These are phyloP conservation scores for Acanthamoeba quina DNA, from an alignment of 208 protist genomes.

Conservation along the genomic window DNA sequence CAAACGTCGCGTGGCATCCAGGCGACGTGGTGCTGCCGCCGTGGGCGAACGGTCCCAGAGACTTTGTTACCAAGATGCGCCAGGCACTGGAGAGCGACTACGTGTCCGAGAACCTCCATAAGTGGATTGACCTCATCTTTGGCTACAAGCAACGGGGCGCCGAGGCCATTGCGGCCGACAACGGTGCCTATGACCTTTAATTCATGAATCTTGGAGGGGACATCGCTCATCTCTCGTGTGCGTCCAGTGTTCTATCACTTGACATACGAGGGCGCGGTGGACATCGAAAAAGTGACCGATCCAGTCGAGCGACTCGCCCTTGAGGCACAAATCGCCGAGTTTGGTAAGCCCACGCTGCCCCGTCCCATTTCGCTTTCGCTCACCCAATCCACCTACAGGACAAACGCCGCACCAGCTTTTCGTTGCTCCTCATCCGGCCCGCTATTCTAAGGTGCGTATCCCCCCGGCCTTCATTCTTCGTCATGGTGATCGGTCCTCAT, in stretches of 20 bases:
- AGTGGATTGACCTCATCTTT: conserved; percentile 99
- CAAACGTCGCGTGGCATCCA: neutral
- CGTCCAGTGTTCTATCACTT: conserved; percentile 95
- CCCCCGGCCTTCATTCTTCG: neutral
- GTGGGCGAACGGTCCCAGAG: conserved; percentile 93
- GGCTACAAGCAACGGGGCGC: conserved; percentile 94
- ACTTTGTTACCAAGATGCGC: conserved; percentile 95
- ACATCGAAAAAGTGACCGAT: conserved; percentile 91
- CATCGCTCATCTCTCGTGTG: neutral
- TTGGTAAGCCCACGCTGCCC: conserved; percentile 97
- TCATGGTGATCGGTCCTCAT: neutral
- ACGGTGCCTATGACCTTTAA: conserved; percentile 81
- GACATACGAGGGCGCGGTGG: conserved; percentile 97
- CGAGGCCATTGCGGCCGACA: conserved; percentile 92
- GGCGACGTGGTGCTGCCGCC: conserved; percentile 95
- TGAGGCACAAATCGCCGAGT: conserved; percentile 97
- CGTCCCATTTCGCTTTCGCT: conserved; percentile 96
- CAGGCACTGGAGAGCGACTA: conserved; percentile 95
- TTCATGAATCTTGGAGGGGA: neutral
- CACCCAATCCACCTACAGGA: conserved; percentile 20
- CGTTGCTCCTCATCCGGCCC: conserved; percentile 1
- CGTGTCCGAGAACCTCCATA: conserved; percentile 94
- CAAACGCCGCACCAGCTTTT: conserved; percentile 74
- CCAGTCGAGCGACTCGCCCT: conserved; percentile 92
- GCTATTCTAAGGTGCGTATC: conserved; percentile 19